Conservation (phyloP, 2,329 filamentous ascomycete species). For the Cercospora sp. region DNA sequence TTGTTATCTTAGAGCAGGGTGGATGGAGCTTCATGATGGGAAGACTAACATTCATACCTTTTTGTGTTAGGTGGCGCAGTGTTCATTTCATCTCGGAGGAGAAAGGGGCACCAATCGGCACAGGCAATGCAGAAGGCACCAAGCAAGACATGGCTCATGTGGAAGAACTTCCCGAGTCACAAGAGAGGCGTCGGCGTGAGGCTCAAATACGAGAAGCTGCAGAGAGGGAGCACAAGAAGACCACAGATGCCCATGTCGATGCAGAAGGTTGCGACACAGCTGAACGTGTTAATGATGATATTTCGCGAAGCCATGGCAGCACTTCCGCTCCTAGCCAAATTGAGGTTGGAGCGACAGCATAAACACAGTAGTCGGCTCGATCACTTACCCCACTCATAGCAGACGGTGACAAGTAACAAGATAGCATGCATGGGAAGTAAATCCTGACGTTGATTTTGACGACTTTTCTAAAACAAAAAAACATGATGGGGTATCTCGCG, state of each 20-base stretch:
- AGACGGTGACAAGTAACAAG: not conserved
- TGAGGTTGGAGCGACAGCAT: not conserved
- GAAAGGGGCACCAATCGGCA: not conserved
- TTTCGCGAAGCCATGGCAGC: not conserved
- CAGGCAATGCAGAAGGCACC: constrained; percentile 38
- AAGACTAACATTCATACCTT: not conserved
- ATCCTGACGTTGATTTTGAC: not conserved
- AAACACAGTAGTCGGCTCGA: not conserved
- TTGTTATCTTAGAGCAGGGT: no score
- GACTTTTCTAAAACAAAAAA: not conserved
- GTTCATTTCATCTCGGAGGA: constrained; percentile 57
- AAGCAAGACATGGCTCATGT: constrained; percentile 35
- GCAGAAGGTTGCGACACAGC: not conserved
- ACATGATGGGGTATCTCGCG: constrained; percentile 12
- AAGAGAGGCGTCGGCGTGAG: constrained; percentile 5
- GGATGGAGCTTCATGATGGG: not conserved
- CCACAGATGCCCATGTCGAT: not conserved
- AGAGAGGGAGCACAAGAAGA: not conserved
- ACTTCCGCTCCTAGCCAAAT: not conserved
- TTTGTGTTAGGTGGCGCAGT: constrained; percentile 49
- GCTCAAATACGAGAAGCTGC: not conserved
- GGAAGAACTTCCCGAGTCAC: constrained; percentile 33
- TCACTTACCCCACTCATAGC: not conserved
- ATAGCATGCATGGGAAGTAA: not conserved
- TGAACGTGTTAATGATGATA: not conserved